A percentile compares a stretch with the other conserved stretches of the same genome.
Conservation (phyloP, 139 green algal species). For the Diplosphaera chodatii region DNA sequence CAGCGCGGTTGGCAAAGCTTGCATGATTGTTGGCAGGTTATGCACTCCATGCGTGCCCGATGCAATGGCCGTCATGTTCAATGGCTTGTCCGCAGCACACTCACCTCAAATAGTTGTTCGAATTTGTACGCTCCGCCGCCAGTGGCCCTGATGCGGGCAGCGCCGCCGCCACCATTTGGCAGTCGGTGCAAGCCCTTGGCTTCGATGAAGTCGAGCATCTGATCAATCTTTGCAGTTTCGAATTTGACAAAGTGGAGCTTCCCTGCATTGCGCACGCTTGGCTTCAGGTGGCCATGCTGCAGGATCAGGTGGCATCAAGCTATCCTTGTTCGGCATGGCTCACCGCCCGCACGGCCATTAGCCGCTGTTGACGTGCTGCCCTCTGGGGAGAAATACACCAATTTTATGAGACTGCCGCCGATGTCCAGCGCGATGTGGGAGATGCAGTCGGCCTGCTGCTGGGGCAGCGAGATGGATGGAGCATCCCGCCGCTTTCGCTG, state of each 20-base stretch:
- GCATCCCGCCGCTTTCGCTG: slow-evolving; percentile 28
- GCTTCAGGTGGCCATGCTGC: no score
- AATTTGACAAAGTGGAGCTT: slow-evolving; percentile 99
- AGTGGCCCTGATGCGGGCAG: slow-evolving; percentile 48
- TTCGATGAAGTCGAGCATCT: slow-evolving; percentile 92
- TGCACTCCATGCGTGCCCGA: no score
- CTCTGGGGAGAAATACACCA: slow-evolving; percentile 92
- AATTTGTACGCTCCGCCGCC: slow-evolving; percentile 86
- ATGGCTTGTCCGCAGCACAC: no score
- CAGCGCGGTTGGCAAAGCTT: no score
- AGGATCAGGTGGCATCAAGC: no score
- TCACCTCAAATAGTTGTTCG: slow-evolving; percentile 53
- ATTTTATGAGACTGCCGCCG: slow-evolving; percentile 93
- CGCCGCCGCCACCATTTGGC: slow-evolving; percentile 21
- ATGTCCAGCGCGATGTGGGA: slow-evolving; percentile 92
- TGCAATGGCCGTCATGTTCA: no score
- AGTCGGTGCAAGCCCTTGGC: slow-evolving; percentile 80
- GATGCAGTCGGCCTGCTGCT: slow-evolving; percentile 81
- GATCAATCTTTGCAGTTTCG: slow-evolving; percentile 79
- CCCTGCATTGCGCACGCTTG: slow-evolving; percentile 20
- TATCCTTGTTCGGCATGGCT: no score
- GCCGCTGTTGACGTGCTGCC: background rate
- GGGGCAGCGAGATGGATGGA: slow-evolving; percentile 85
- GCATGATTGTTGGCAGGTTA: no score
- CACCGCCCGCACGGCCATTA: background rate